These are phyloP conservation scores for Rhodotorula sp. DNA, from an alignment of 1,284 basidiomycete genomes.

Conservation along the genomic window DNA sequence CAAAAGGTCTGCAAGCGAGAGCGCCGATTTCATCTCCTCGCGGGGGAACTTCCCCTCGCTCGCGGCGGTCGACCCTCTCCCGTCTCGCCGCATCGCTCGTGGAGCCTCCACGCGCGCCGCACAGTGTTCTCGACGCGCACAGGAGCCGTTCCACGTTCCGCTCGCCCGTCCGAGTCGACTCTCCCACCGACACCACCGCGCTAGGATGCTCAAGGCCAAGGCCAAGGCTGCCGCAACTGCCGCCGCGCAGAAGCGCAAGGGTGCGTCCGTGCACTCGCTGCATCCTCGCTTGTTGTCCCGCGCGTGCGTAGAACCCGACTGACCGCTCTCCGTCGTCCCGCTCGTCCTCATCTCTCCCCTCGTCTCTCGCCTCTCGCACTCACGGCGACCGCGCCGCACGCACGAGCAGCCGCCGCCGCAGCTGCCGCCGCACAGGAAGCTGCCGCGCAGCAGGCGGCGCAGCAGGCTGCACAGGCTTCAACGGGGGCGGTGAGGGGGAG, in stretches of 20 bases:
- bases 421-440: constrained; percentile 31
- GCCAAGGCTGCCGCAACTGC: constrained; percentile 27
- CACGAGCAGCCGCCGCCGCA: constrained; percentile 23
- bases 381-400: not conserved
- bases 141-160: not conserved
- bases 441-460: constrained; percentile 23
- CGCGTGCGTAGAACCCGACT: no score
- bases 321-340: no score
- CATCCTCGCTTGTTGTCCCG: not conserved
- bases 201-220: constrained; percentile 26
- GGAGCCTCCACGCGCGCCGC: no score
- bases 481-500: constrained; percentile 7
- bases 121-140: no score
- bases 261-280: not conserved
- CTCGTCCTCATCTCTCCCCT: not conserved
- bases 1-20: no score
- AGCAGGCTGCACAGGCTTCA: not conserved
- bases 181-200: not conserved
- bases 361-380: no score
- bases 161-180: not conserved
- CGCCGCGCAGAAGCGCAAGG: constrained; percentile 21
- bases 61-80: no score
- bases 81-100: no score
- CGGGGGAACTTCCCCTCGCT: no score
- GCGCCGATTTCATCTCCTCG: no score